Percentiles rank a stretch among this genome's conserved stretches.
Conservation (phyloP, 768 basidiomycete species). For the Cystofilobasidium ferigula region DNA sequence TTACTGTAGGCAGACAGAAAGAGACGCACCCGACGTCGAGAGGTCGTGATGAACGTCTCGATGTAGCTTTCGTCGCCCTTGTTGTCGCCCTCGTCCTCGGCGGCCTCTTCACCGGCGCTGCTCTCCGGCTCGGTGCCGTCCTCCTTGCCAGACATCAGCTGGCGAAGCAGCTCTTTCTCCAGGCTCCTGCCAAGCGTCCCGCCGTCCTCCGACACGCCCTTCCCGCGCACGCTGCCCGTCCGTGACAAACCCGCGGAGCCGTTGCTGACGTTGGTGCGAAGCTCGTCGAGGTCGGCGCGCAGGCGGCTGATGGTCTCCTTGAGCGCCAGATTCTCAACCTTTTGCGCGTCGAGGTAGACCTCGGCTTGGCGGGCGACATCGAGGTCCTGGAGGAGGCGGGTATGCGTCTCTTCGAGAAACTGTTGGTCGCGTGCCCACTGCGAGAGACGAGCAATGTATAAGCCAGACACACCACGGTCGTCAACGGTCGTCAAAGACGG, state of each 20-base stretch:
- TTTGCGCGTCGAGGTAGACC: constrained; percentile 21
- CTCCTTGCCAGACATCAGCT: neutral
- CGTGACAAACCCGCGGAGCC: no score
- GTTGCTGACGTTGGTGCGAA: constrained; percentile 1
- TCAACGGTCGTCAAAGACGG: no score
- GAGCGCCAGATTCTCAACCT: constrained; percentile 21
- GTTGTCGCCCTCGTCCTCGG: neutral
- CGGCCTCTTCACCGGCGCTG: neutral
- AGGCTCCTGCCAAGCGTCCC: constrained; percentile 20
- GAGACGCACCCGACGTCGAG: constrained; percentile 14
- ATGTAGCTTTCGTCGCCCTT: constrained; percentile 8
- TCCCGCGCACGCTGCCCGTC: neutral
- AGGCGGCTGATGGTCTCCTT: constrained; percentile 27
- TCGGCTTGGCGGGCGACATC: constrained; percentile 21
- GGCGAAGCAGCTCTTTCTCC: constrained; percentile 22
- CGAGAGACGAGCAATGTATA: neutral
- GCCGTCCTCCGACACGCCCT: neutral
- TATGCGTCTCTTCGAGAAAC: constrained; percentile 11
- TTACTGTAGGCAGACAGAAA: neutral
- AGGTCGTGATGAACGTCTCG: constrained; percentile 19
- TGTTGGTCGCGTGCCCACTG: constrained; percentile 13
- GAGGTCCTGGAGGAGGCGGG: constrained; percentile 8
- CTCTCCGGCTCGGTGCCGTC: neutral
- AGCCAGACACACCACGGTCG: no score
- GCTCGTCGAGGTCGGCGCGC: constrained; percentile 22